A percentile compares a stretch with the other conserved stretches of the same genome.
phyloP scores from a whole-genome alignment of 2,329 filamentous ascomycete genomes.

The Ramichloridium luteum region DNA sequence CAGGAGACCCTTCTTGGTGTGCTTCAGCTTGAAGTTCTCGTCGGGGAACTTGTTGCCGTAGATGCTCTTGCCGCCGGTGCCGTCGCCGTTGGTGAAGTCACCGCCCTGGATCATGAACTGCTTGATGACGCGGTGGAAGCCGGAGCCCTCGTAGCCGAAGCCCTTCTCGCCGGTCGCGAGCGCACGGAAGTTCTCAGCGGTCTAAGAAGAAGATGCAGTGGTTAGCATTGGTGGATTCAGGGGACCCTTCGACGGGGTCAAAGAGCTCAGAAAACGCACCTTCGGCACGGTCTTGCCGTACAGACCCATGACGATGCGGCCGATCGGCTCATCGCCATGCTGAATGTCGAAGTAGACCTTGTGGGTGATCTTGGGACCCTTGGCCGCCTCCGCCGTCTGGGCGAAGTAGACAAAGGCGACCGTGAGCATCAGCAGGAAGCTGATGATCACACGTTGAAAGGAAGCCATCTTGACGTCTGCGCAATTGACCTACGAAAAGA shows the following conservation, averaged over 20 bases:
- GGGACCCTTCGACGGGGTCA: too few species aligned
- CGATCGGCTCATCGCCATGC: conserved; percentile 61
- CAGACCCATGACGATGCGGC: conserved; percentile 67
- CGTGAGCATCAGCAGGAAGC: conserved; percentile 64
- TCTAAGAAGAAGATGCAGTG: conserved; percentile 30
- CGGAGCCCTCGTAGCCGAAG: conserved; percentile 68
- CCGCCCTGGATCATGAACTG: conserved; percentile 86
- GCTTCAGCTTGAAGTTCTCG: conserved; percentile 92
- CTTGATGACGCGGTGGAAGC: conserved; percentile 85
- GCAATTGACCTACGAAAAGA: too few species aligned
- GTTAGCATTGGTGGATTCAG: conserved; percentile 13
- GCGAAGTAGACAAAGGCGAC: conserved; percentile 64
- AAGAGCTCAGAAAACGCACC: conserved; percentile 32
- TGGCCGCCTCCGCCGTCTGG: conserved; percentile 59
- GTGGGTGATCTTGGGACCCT: conserved; percentile 51
- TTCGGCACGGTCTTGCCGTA: conserved; percentile 81
- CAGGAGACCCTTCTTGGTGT: conserved; percentile 70
- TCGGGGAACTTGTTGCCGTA: conserved; percentile 75
- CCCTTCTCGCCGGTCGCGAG: conserved; percentile 78
- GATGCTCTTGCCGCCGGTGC: conserved; percentile 79
- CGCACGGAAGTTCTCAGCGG: conserved; percentile 62
- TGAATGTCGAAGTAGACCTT: conserved; percentile 72
- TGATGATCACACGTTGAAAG: conserved; percentile 56
- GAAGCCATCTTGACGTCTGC: conserved; percentile 57
- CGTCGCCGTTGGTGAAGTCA: conserved; percentile 73